A percentile compares a stretch with the other conserved stretches of the same genome.
phyloP scores from a whole-genome alignment of 2,329 filamentous ascomycete species.

The Botrytis fabae region DNA sequence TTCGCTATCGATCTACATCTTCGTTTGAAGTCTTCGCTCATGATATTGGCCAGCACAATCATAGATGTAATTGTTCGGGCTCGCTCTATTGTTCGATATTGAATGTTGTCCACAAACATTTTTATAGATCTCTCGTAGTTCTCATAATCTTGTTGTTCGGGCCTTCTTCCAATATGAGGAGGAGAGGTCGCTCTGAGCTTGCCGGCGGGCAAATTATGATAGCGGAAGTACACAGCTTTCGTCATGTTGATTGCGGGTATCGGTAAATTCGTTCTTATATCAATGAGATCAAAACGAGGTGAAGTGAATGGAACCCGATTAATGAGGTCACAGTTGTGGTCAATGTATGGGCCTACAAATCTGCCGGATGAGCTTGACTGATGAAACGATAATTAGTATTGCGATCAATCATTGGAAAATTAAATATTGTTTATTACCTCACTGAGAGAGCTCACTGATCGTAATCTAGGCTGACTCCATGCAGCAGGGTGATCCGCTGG shows the following conservation, averaged over 20 bases:
- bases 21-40: background rate
- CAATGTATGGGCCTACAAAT: background rate
- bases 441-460: background rate
- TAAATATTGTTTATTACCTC: background rate
- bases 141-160: background rate
- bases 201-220: background rate
- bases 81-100: background rate
- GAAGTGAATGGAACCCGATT: background rate
- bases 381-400: background rate
- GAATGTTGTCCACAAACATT: background rate
- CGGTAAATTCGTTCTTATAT: background rate
- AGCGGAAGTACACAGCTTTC: background rate
- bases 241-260: background rate
- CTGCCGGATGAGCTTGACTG: background rate
- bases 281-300: background rate
- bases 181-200: background rate
- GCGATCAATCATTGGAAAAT: no score
- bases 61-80: background rate
- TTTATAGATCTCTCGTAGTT: background rate
- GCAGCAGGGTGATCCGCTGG: background rate
- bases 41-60: slow-evolving; percentile 4
- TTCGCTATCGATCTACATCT: background rate
- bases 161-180: background rate
- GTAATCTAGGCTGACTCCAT: background rate
- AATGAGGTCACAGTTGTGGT: background rate